Conservation (phyloP, 1,139 yeast genomes). For the Saccharomycopsis hybrid region DNA sequence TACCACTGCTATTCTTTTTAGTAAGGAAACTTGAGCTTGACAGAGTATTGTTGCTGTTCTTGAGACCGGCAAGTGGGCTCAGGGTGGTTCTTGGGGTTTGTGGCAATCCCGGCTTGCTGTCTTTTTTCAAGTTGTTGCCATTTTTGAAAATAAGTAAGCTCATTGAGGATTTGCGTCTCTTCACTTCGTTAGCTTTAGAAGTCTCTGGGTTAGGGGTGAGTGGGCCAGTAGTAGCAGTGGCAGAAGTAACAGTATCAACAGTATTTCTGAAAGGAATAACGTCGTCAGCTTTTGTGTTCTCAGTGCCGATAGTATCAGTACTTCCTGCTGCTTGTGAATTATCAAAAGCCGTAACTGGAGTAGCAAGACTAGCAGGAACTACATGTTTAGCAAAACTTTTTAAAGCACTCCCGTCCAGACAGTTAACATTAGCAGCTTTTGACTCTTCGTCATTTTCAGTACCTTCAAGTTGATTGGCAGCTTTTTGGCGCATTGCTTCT, state of each 20-base stretch:
- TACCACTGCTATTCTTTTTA: no score
- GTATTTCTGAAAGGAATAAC: no score
- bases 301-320: not conserved
- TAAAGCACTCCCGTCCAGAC: not conserved
- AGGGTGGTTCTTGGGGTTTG: no score
- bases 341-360: conserved; percentile 1
- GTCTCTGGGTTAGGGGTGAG: not conserved
- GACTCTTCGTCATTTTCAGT: not conserved
- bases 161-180: not conserved
- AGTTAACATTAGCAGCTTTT: not conserved
- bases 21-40: no score
- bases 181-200: not conserved
- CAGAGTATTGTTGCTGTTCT: no score
- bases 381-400: not conserved
- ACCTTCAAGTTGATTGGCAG: not conserved
- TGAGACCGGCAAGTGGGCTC: no score
- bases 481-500: no score
- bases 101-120: no score
- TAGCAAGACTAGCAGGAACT: not conserved
- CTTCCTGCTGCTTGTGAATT: not conserved
- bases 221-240: no score
- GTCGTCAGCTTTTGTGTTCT: not conserved
- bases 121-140: not conserved
- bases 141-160: conserved; percentile 2
- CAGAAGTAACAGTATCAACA: no score